Conservation (phyloP, 129 eudicot genomes). For the Chrysanthemum seticuspe region DNA sequence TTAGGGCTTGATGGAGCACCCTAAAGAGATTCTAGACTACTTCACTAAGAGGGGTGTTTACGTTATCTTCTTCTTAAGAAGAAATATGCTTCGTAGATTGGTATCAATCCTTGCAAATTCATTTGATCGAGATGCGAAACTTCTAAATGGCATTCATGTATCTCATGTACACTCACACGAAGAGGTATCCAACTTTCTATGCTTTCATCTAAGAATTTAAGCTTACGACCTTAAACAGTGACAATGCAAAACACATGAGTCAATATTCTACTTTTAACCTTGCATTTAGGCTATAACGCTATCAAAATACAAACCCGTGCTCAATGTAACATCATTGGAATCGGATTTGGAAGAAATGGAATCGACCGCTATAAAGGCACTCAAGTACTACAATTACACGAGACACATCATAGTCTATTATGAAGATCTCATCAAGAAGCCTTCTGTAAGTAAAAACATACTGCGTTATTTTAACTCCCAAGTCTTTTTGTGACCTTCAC, state of each 20-base stretch:
- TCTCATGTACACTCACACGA: constrained; percentile 79
- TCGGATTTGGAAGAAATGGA: constrained; percentile 38
- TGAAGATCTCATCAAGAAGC: constrained; percentile 65
- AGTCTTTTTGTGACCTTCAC: neutral
- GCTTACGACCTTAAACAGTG: too few species aligned
- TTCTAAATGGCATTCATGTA: constrained; percentile 79
- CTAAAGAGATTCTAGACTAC: constrained; percentile 60
- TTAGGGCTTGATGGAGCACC: constrained; percentile 77
- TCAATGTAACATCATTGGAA: constrained; percentile 45
- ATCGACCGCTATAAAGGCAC: constrained; percentile 40
- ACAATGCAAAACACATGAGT: neutral
- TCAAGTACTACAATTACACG: constrained; percentile 69
- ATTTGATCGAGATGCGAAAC: constrained; percentile 65
- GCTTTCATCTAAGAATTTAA: neutral
- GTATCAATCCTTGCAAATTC: constrained; percentile 90
- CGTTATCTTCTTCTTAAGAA: constrained; percentile 66
- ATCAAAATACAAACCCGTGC: constrained; percentile 59
- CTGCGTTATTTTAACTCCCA: constrained; percentile 3
- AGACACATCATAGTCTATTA: constrained; percentile 65
- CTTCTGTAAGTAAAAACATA: constrained; percentile 39
- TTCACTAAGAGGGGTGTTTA: constrained; percentile 62
- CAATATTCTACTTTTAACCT: neutral
- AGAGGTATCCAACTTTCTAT: constrained; percentile 46
- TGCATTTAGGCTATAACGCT: constrained; percentile 60
- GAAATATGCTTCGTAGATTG: constrained; percentile 80